These are phyloP conservation scores for Plasmopara halstedii DNA, from an alignment of 352 stramenopile genomes.

Conservation along the genomic window DNA sequence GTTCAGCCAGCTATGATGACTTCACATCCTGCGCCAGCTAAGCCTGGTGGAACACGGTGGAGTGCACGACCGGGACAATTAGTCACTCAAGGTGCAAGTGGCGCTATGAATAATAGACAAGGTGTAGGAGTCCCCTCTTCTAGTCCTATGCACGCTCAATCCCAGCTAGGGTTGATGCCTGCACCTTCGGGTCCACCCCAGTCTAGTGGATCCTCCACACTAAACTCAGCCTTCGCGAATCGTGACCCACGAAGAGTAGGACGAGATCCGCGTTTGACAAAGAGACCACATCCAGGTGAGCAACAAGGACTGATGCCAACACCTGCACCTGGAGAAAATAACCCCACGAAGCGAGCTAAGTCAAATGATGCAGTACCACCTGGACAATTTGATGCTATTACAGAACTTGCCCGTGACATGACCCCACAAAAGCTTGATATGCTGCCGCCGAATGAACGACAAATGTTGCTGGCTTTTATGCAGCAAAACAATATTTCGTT, in stretches of 20 bases:
- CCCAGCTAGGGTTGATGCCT: constrained; percentile 25
- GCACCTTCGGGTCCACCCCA: constrained; percentile 15
- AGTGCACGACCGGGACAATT: constrained; percentile 53
- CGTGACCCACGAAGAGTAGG: constrained; percentile 48
- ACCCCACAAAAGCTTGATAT: constrained; percentile 76
- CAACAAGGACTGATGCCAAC: constrained; percentile 13
- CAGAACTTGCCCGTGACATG: constrained; percentile 70
- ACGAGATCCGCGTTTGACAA: constrained; percentile 50
- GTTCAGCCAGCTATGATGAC: constrained; percentile 14
- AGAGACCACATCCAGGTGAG: constrained; percentile 24
- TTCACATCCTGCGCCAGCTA: constrained; percentile 22
- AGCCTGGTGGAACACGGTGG: constrained; percentile 51
- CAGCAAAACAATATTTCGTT: constrained; percentile 75
- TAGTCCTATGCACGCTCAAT: constrained; percentile 22
- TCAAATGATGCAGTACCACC: constrained; percentile 7
- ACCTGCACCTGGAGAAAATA: constrained; percentile 12
- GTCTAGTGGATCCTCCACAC: constrained; percentile 18
- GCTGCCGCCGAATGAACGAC: constrained; percentile 65
- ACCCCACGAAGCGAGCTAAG: constrained; percentile 23
- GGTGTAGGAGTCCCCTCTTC: constrained; percentile 12
- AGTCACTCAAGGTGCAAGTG: constrained; percentile 21
- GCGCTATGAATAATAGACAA: constrained; percentile 15
- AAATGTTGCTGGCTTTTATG: constrained; percentile 77
- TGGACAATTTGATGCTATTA: constrained; percentile 52
- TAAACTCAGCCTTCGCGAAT: constrained; percentile 22